Evolutionary conservation across 495 filamentous ascomycete genomes (phyloP).

Genomic region (Entonaema liquescens): DNA sequence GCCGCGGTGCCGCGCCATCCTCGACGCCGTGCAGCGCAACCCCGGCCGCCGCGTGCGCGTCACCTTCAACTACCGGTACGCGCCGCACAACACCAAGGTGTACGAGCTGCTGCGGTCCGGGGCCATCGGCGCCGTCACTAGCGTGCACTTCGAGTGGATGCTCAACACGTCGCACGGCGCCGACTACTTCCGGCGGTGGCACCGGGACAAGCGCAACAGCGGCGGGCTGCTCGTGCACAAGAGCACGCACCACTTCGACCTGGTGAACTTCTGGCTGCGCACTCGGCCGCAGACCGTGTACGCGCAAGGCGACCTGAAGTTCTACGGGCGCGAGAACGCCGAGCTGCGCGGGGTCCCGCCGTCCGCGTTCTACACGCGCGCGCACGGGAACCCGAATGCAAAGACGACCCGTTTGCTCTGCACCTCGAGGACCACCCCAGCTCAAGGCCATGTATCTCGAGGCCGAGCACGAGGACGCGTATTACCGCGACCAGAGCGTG

Average conservation of each 20-base stretch:
- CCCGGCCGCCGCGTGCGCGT: conserved; percentile 51
- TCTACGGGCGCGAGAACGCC: conserved; percentile 59
- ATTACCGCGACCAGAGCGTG: conserved; percentile 66
- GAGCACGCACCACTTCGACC: conserved; percentile 61
- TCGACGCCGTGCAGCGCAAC: conserved; percentile 53
- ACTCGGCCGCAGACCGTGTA: conserved; percentile 55
- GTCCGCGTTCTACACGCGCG: conserved; percentile 51
- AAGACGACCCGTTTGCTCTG: conserved; percentile 60
- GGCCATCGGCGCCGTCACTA: conserved; percentile 61
- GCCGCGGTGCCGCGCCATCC: conserved; percentile 59
- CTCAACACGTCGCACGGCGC: conserved; percentile 67
- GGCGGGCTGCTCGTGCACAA: conserved; percentile 63
- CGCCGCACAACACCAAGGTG: conserved; percentile 61
- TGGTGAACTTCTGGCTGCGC: conserved; percentile 61
- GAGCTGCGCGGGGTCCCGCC: conserved; percentile 48
- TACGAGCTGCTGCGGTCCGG: conserved; percentile 58
- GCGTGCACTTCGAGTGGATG: conserved; percentile 68
- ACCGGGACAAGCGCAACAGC: conserved; percentile 65
- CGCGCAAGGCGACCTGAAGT: conserved; percentile 57
- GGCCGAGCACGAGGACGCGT: conserved; percentile 67
- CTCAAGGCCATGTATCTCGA: conserved; percentile 65
- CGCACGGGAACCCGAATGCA: conserved; percentile 49
- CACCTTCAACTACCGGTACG: conserved; percentile 62
- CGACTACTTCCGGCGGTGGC: conserved; percentile 70
- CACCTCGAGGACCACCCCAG: conserved; percentile 58